Evolutionary conservation across 768 basidiomycete genomes (phyloP), one percentile per base, ranked within the genome.

Genomic region (Multifurca ochricompacta): DNA sequence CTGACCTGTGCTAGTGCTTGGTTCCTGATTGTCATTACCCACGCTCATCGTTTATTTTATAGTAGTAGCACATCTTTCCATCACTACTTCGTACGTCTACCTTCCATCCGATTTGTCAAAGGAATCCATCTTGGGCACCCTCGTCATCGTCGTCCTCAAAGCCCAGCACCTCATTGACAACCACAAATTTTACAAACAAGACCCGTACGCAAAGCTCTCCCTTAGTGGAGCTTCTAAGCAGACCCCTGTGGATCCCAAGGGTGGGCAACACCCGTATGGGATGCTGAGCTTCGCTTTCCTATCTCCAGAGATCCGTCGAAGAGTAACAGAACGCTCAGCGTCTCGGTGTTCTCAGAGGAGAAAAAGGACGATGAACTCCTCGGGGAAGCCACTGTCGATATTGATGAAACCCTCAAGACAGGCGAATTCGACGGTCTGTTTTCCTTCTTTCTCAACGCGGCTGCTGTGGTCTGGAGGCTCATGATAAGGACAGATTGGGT

Each of bases 181-280:
- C 48, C 87, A 87, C 61, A 81, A 79, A 6, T 86, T 96, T 65
- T 85, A 87, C 68, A 97, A 96, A 68, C 92, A 95, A 65, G 88
- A 94, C 68, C 91, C 87, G 1, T 95, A 83, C 66, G 84, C 83
- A 3, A 77, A 85, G 59, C 74, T 81, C 6, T 71, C 73, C 2
- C 69, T 93, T 54, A 69, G 73, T 67, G 81, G 82, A 35, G 71
- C 72, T 16, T 82, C 77, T 48, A 81, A 87, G 64, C 78, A 78
- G 53, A 92, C 91, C 0, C 74, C 78, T 49, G 76, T 83, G 55
- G 86, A 91, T 63, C 74, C 82, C 60, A 91, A 85, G 65, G 93
- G 93, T 2, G 94, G 94, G 0, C 94, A 97, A 65, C 87, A 90
- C 68, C 94, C 94, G 80, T 84, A 55, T 97, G 93, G 91, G 93